Percentiles rank a stretch among this genome's conserved stretches.
Evolutionary conservation across 2,329 filamentous ascomycete genomes (phyloP).

Genomic region (Ophiognomonia clavigignenti-juglandacearum): DNA sequence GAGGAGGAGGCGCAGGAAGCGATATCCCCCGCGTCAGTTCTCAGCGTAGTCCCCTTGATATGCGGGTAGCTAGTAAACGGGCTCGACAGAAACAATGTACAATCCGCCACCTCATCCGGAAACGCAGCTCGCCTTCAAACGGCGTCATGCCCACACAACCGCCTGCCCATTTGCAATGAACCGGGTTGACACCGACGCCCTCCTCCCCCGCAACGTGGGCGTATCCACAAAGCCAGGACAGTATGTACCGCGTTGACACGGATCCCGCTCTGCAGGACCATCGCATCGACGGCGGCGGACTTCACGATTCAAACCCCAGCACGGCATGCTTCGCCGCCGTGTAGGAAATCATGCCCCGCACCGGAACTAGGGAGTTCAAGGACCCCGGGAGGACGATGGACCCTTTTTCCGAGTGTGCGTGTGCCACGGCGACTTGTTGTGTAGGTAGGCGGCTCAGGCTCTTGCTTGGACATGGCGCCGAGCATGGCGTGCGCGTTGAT

Average conservation of each 20-base stretch:
- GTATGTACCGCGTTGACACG: conserved; percentile 28
- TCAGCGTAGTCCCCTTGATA: conserved; percentile 11
- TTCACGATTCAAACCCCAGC: neutral
- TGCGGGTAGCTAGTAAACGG: conserved; percentile 12
- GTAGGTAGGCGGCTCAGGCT: neutral
- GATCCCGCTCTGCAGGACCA: conserved; percentile 25
- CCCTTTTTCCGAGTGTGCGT: neutral
- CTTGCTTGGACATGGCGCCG: neutral
- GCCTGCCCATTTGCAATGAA: conserved; percentile 10
- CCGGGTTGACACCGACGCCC: conserved; percentile 13
- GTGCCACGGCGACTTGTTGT: neutral
- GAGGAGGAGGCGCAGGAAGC: neutral
- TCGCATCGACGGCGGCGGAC: neutral
- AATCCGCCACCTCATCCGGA: conserved; percentile 17
- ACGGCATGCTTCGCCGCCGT: neutral
- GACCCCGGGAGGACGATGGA: conserved; percentile 4
- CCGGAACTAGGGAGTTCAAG: neutral
- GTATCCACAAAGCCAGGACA: conserved; percentile 28
- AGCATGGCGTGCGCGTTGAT: neutral
- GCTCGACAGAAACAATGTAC: conserved; percentile 15
- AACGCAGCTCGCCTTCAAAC: conserved; percentile 10
- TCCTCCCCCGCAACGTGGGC: conserved; percentile 23
- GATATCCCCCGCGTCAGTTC: neutral
- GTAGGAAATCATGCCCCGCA: neutral
- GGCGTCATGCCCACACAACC: conserved; percentile 13